Base-by-base conservation (phyloP, 2,329 filamentous ascomycete genomes). In the Decorospora gaudefroyi region DNA sequence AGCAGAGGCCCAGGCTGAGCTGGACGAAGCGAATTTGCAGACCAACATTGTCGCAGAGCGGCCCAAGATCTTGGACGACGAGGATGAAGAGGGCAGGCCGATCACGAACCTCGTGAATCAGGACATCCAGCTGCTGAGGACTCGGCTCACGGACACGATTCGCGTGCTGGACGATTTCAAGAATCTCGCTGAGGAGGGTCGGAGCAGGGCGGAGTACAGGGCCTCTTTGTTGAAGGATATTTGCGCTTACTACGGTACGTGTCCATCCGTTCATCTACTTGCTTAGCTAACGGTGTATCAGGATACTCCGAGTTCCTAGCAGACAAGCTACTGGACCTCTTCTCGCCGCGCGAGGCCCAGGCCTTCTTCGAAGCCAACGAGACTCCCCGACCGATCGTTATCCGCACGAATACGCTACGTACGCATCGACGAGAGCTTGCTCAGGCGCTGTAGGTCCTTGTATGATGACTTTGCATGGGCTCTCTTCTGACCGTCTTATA, bases 331-430 rank as follows among this genome's bases (percentile, higher is more conserved):
- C 90, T 91, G 75, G 86, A 87, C 65, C 83, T 99, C 5, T 97
- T 99, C 74, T 84, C 90, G 1, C 89, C 93, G 0, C 85, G 87
- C 60, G 93, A 99, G 75, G 93, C 93, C 0, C 95, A 97, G 60
- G 91, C 91, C 41, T 99, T 99, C 74, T 97, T 99, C 75, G 93
- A 99, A 75, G 92, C 92, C 62, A 99, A 99, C 83, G 93, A 99
- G 75, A 90, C 88, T 18, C 84, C 90, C 10, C 84, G 93, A 37
- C 93, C 93, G 3, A 85, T 99, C 46, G 93, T 99, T 55, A 95
- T 99, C 68, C 86, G 93, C 65, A 97, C 93, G 52, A 99, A 99
- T 74, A 99, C 92, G 6, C 82, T 99, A 46, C 87, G 90, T 59
- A 86, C 84, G 11, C 83, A 85, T 62, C 77, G 84, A 56, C 75